Conservation (phyloP, 257 asterid species). For the Solanum sejunctum region DNA sequence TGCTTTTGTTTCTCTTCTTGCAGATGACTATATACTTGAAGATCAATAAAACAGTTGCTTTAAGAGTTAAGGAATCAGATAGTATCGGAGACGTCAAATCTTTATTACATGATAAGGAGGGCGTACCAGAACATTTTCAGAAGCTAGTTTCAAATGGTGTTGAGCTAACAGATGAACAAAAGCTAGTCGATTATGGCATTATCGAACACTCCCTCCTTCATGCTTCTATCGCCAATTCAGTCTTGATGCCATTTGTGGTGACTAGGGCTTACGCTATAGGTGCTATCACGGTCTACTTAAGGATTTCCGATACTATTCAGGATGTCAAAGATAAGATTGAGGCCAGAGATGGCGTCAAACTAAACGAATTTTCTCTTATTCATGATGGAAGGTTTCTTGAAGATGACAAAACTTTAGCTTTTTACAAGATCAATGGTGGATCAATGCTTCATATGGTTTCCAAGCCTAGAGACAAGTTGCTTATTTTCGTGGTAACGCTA, state of each 20-base stretch:
- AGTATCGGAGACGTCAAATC: constrained; percentile 7
- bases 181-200: constrained; percentile 3
- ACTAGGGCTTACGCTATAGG: background rate
- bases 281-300: constrained; percentile 2
- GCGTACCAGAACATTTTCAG: constrained; percentile 10
- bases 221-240: background rate
- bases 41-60: constrained; percentile 4
- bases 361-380: background rate
- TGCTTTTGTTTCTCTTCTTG: background rate
- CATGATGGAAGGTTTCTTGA: constrained; percentile 12
- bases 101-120: constrained; percentile 9
- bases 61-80: constrained; percentile 7
- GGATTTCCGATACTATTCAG: constrained; percentile 5
- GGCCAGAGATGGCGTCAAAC: background rate
- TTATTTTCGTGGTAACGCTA: constrained; percentile 4
- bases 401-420: constrained; percentile 4
- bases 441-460: constrained; percentile 12
- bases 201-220: constrained; percentile 5
- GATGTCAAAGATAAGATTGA: background rate
- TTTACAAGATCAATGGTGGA: background rate
- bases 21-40: constrained; percentile 11
- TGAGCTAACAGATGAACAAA: constrained; percentile 1
- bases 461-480: background rate
- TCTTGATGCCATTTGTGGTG: background rate
- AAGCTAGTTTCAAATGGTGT: constrained; percentile 1